Evolutionary conservation across 2,329 filamentous ascomycete genomes (phyloP), one percentile per base, ranked within the genome.

Genomic region (Colletotrichum chlorophyti): DNA sequence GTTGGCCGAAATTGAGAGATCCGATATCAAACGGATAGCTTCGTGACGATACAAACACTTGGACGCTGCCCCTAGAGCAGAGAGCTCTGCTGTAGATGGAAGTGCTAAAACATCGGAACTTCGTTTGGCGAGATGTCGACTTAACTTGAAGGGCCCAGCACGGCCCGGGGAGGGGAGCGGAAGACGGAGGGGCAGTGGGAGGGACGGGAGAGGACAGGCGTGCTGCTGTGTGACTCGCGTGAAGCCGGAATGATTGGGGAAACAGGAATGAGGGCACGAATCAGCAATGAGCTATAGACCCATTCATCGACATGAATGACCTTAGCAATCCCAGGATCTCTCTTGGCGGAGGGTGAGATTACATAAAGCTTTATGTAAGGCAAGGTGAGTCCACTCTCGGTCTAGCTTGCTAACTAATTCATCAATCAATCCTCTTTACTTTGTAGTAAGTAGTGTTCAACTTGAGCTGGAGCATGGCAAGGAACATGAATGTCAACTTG

Each of bases 21-120:
- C 21, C 41, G 24, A 38, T 37, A 32, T 43, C 37, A 54, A 21
- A 21, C 35, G 26, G 54, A 26, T 17, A 29, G 15, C 29, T 19
- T 46, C n/a, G n/a, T 32, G 49, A 54, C 51, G 51, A 57, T 55
- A 57, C 38, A 40, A 29, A 57, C 51, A 55, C n/a, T n/a, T n/a
- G n/a, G n/a, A n/a, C 45, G 32, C 57, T 60, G 40, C 51, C 57
- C 57, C 46, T 59, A 57, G 57, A 60, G 57, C 57, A 60, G 57
- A 57, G 43, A 60, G 57, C 57, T 60, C 57, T 53, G 57, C 57
- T 60, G 51, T 55, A 55, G 57, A 60, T 55, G 51, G 21, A 55
- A 57, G 52, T 55, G 51, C 27, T 29, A 45, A 41, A 50, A 57
- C 57, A 60, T 55, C 40, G 26, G 32, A 26, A 35, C 31, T 8